These are phyloP conservation scores for Laguncularia racemosa DNA, from an alignment of 345 rosid species.

Conservation along the genomic window DNA sequence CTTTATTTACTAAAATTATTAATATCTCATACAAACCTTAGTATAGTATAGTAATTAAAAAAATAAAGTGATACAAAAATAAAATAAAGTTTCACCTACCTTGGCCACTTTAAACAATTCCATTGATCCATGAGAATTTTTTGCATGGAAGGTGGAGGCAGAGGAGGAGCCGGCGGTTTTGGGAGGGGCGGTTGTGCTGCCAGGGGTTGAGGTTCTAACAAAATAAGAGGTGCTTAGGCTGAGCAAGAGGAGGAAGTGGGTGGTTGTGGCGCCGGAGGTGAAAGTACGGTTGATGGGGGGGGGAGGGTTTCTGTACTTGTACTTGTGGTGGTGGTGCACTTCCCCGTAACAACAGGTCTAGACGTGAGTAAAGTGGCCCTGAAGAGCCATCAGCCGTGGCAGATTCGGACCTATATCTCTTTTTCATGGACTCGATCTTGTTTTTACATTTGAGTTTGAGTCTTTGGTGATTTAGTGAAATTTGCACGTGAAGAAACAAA, in stretches of 20 bases:
- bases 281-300: constrained; percentile 15
- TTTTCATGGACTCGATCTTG: constrained; percentile 99
- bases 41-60: not conserved
- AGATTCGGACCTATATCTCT: constrained; percentile 85
- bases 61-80: no score
- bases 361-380: constrained; percentile 86
- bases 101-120: constrained; percentile 45
- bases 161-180: constrained; percentile 12
- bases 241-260: constrained; percentile 22
- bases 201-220: constrained; percentile 34
- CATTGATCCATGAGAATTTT: constrained; percentile 69
- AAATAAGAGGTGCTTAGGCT: constrained; percentile 30
- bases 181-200: not conserved
- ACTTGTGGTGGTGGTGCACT: constrained; percentile 10
- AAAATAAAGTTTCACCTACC: constrained; percentile 26
- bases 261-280: constrained; percentile 40
- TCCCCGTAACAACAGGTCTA: constrained; percentile 78
- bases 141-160: constrained; percentile 22
- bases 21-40: not conserved
- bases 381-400: constrained; percentile 67
- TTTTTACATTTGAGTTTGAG: constrained; percentile 98
- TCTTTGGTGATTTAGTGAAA: constrained; percentile 63
- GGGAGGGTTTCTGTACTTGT: constrained; percentile 17
- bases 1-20: no score
- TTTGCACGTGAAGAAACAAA: constrained; percentile 65